Evolutionary conservation across 2,329 filamentous ascomycete species (phyloP), one percentile per base, ranked within the genome.

Genomic region (Beauveria varroae): DNA sequence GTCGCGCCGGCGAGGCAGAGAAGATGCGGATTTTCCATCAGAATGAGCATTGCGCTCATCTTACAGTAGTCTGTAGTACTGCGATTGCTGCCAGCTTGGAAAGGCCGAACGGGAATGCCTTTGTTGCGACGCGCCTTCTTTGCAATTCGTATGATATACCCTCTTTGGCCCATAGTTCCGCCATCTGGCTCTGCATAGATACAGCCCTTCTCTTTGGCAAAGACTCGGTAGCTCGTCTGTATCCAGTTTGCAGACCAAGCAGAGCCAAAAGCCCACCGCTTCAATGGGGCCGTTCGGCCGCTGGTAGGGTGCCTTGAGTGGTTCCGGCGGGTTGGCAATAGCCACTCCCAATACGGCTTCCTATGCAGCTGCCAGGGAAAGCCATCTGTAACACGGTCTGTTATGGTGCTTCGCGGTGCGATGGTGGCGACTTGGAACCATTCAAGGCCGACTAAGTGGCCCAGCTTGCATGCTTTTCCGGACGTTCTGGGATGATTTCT

Each of bases 211-310:
- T 10, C 16, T 43, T 16, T 14, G 18, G 22, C 22, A 59, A 49
- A n/a, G 44, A 57, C 41, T 57, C 40, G 60, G 54, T 8, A 28
- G 30, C 52, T 55, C n/a, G 41, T 9, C 41, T 54, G 26, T 7
- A 40, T 34, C 41, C 12, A 26, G 47, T 30, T 47, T 47, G 26
- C 43, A 10, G 8, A 24, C 26, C 24, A 26, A 40, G 43, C 18
- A 37, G 12, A 37, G 34, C 34, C 34, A 24, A 30, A 60, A 47
- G 61, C 60, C 61, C 63, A 64, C 65, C 62, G 64, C 57, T 52
- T 53, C 46, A 57, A 60, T 60, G 57, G 57, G 37, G 26, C 47
- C 26, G 40, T 37, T 52, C 46, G 57, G 56, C 44, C 49, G 49
- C 53, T 60, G 47, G 46, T 60, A 46, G 49, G 40, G 26, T 52